Percentiles rank a stretch among this genome's conserved stretches.
These are phyloP conservation scores for Hymenochaete sp. DNA, from an alignment of 1,284 basidiomycete species.

Conservation along the genomic window DNA sequence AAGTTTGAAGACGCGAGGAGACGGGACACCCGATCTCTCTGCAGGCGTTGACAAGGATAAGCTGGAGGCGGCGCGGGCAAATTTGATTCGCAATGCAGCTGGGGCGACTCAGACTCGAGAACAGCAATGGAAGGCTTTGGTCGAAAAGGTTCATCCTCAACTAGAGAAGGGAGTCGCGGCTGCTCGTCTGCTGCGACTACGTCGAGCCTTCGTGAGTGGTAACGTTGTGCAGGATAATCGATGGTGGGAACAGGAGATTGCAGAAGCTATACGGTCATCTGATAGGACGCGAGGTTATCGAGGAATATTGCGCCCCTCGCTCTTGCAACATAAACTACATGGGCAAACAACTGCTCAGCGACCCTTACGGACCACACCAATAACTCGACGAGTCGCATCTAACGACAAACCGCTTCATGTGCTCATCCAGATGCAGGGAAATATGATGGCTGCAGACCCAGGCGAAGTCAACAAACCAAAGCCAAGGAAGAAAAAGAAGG, in stretches of 20 bases:
- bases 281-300: slow-evolving; percentile 13
- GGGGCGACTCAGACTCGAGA: slow-evolving; percentile 47
- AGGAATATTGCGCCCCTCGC: slow-evolving; percentile 37
- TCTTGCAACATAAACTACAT: too few relatives aligned
- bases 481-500: slow-evolving; percentile 7
- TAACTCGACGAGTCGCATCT: slow-evolving; percentile 25
- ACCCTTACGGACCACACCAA: too few relatives aligned
- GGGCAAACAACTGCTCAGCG: slow-evolving; percentile 23
- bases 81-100: slow-evolving; percentile 26
- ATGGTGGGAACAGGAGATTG: slow-evolving; percentile 57
- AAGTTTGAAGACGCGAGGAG: slow-evolving; percentile 29
- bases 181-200: slow-evolving; percentile 44
- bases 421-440: slow-evolving; percentile 30
- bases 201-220: slow-evolving; percentile 46
- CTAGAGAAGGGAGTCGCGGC: slow-evolving; percentile 39
- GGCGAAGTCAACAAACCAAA: background rate
- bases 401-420: slow-evolving; percentile 30
- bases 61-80: slow-evolving; percentile 25
- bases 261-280: slow-evolving; percentile 15
- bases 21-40: slow-evolving; percentile 34
- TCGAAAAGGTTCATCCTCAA: slow-evolving; percentile 45
- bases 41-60: slow-evolving; percentile 26
- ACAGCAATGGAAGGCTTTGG: slow-evolving; percentile 52
- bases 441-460: slow-evolving; percentile 1
- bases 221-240: slow-evolving; percentile 38